Evolutionary conservation across 2,329 filamentous ascomycete genomes (phyloP).

Genomic region (Sphaerulina musiva): DNA sequence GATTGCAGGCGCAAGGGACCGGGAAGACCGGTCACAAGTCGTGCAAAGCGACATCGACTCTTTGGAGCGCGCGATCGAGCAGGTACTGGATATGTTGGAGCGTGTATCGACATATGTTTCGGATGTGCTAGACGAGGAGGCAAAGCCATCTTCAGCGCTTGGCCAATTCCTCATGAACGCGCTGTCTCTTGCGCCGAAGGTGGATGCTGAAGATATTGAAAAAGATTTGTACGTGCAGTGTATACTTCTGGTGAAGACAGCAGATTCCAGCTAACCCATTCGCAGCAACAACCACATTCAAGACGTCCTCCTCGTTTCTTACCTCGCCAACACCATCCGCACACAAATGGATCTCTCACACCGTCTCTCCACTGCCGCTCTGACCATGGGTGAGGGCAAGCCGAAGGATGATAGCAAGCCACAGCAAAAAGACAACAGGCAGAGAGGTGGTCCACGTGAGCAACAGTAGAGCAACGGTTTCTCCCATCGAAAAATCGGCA

Average conservation of each 20-base stretch:
- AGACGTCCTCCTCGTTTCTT: constrained; percentile 95
- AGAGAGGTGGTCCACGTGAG: constrained; percentile 23
- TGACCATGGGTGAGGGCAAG: constrained; percentile 40
- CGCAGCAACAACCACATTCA: constrained; percentile 94
- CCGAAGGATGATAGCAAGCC: constrained; percentile 22
- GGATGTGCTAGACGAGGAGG: constrained; percentile 88
- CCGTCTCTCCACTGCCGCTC: constrained; percentile 65
- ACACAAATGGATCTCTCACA: constrained; percentile 98
- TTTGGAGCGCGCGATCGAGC: constrained; percentile 76
- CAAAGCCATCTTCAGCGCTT: constrained; percentile 79
- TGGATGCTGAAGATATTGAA: constrained; percentile 84
- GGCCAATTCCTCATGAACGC: constrained; percentile 95
- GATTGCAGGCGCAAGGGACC: constrained; percentile 73
- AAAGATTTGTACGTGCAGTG: constrained; percentile 68
- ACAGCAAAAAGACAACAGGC: constrained; percentile 19
- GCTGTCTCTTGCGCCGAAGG: constrained; percentile 88
- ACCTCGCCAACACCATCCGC: constrained; percentile 96
- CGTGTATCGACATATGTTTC: constrained; percentile 87
- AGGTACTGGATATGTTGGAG: constrained; percentile 83
- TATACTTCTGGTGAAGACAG: not conserved
- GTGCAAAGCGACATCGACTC: constrained; percentile 85
- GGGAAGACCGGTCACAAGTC: constrained; percentile 64
- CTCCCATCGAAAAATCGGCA: not conserved
- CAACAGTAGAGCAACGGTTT: constrained; percentile 23
- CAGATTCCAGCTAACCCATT: not conserved